Evolutionary conservation across 805 yeast species (phyloP), one percentile per base, ranked within the genome.

Genomic region (Candida sakaeoensis): DNA sequence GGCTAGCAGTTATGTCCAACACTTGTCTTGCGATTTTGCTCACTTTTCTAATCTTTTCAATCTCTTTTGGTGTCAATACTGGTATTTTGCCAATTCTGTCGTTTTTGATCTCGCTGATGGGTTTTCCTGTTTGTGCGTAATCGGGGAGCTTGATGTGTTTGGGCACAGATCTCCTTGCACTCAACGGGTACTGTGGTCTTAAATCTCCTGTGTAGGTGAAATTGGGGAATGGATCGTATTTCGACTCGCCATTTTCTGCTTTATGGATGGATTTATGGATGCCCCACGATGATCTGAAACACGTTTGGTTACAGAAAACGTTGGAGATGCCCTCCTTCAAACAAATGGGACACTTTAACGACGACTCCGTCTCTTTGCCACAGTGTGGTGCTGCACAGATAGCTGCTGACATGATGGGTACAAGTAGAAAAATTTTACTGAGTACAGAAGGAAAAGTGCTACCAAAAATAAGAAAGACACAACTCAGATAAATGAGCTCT

Each of bases 261-360:
- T 70, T 70, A 58, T 90, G 97, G 39, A 80, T 67, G 21, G 79
- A 74, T 65, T 89, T 90, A 59, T 91, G 99, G 12, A 70, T 59
- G 12, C 74, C 63, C 79, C 88, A 85, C 32, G 77, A 68, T 33
- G 82, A 65, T 56, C 84, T 79, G 68, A 87, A 91, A 61, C 99
- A 91, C 1, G 65, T 64, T 49, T 90, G 95, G 54, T 80, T 75
- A 66, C 99, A 93, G 63, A 91, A 93, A 14, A 73, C 73, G 36
- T 77, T 68, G 29, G 72, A 68, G 36, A 77, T 51, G 12, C 80
- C 86, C 44, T 72, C 73, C 56, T 93, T 90, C 46, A 93, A 64
- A 62, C 99, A 93, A 12, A 90, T 70, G 0, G 99, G 99, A 61
- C 99, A 93, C 58, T 89, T 89, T 49, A 93, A 69, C 30, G 72